A percentile compares a stretch with the other conserved stretches of the same genome.
Conservation (phyloP, 345 rosid species). For the Rubroshorea leprosula region DNA sequence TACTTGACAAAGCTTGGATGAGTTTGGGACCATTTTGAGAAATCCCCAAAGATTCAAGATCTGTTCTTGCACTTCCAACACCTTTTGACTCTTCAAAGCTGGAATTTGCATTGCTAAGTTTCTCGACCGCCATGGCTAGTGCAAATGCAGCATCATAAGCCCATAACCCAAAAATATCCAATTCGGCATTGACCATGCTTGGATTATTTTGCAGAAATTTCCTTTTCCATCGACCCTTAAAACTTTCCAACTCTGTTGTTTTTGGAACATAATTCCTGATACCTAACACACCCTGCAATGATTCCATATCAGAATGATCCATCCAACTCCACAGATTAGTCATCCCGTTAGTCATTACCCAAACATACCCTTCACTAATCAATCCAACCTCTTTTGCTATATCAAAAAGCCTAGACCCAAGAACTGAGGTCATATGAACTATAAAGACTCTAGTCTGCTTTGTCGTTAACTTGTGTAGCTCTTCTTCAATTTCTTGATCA, state of each 20-base stretch:
- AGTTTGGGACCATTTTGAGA: conserved; percentile 41
- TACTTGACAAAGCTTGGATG: conserved; percentile 19
- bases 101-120: conserved; percentile 19
- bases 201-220: too few species aligned
- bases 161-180: too few species aligned
- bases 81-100: conserved; percentile 1
- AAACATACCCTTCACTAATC: conserved; percentile 45
- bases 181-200: too few species aligned
- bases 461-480: conserved; percentile 50
- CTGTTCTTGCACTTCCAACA: not conserved
- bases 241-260: conserved; percentile 19
- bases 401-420: too few species aligned
- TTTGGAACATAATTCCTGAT: conserved; percentile 25
- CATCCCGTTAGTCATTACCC: conserved; percentile 38
- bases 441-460: too few species aligned
- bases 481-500: conserved; percentile 33
- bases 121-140: conserved; percentile 46
- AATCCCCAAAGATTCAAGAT: conserved; percentile 37
- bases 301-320: conserved; percentile 10
- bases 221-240: conserved; percentile 32
- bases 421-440: too few species aligned
- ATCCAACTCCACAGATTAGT: conserved; percentile 11
- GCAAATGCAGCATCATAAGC: too few species aligned
- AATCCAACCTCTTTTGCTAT: too few species aligned
- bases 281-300: conserved; percentile 46